A percentile compares a stretch with the other conserved stretches of the same genome.
Evolutionary conservation across 2,329 filamentous ascomycete species (phyloP).

Genomic region (Penicillium sp.): DNA sequence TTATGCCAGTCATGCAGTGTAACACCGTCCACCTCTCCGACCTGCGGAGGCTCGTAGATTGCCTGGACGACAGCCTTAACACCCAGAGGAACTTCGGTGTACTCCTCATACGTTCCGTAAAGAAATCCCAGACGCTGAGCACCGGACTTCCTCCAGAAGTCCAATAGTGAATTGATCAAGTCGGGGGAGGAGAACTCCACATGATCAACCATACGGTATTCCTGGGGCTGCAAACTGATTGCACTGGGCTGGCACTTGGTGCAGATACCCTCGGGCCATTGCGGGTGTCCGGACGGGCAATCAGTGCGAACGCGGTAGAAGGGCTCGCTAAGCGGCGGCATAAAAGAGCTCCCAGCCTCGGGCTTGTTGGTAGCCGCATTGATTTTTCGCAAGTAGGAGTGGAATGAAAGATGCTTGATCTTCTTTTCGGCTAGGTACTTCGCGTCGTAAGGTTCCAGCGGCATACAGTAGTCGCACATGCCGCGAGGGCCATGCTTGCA

Average conservation of each 20-base stretch:
- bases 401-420: conserved; percentile 98
- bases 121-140: conserved; percentile 84
- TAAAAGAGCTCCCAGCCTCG: conserved; percentile 90
- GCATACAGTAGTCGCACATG: conserved; percentile 99
- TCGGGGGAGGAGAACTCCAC: conserved; percentile 89
- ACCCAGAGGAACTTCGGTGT: conserved; percentile 88
- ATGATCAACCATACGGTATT: conserved; percentile 96
- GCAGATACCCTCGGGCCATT: conserved; percentile 96
- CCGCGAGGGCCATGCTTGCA: conserved; percentile 94
- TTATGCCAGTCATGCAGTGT: conserved; percentile 84
- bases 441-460: conserved; percentile 89
- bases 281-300: conserved; percentile 89
- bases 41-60: conserved; percentile 93
- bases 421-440: conserved; percentile 91
- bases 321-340: conserved; percentile 90
- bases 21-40: conserved; percentile 86
- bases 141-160: conserved; percentile 88
- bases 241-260: conserved; percentile 97
- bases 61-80: conserved; percentile 95
- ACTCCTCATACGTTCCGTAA: conserved; percentile 89
- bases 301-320: conserved; percentile 87
- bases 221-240: conserved; percentile 90
- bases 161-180: conserved; percentile 85
- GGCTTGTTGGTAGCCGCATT: conserved; percentile 97
- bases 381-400: conserved; percentile 90